Conservation (phyloP, 73 alveolate species). For the Symbiodinium pilosum region DNA sequence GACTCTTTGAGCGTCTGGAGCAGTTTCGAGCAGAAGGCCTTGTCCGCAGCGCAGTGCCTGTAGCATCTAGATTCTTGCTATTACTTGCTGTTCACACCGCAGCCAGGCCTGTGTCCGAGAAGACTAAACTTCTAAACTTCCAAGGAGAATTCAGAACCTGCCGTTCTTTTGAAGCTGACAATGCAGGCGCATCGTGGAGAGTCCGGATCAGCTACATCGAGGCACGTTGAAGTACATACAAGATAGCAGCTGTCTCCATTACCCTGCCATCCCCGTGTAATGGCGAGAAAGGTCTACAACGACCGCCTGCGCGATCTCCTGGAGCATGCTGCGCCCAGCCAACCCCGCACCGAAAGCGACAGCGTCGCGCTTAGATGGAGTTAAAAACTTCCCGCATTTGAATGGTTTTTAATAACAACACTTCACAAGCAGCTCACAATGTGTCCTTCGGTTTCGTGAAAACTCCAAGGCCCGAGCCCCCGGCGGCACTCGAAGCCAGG, state of each 20-base stretch:
- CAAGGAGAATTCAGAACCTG: too few relatives aligned
- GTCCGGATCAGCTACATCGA: constrained; percentile 62
- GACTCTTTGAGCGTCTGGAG: background rate
- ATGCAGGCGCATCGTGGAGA: constrained; percentile 31
- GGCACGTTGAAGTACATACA: background rate
- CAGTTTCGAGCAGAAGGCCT: constrained; percentile 27
- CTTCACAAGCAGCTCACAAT: too few relatives aligned
- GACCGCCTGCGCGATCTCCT: constrained; percentile 57
- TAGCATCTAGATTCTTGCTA: too few relatives aligned
- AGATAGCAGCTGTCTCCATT: too few relatives aligned
- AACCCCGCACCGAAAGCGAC: background rate
- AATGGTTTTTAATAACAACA: too few relatives aligned
- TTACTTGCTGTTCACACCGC: too few relatives aligned
- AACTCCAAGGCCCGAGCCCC: background rate
- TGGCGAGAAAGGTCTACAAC: constrained; percentile 26
- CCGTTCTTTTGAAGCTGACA: too few relatives aligned
- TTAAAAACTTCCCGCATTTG: background rate
- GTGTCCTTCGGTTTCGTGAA: background rate
- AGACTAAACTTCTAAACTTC: too few relatives aligned
- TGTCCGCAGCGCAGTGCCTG: too few relatives aligned
- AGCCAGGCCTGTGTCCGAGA: too few relatives aligned
- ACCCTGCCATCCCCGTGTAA: too few relatives aligned
- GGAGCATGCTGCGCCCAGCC: background rate
- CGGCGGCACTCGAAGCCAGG: background rate
- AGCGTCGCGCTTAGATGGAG: background rate